A percentile compares a stretch with the other conserved stretches of the same genome.
Evolutionary conservation across 176 grass and related monocot species (phyloP).

Genomic region (Eremochloa ophiuroides): DNA sequence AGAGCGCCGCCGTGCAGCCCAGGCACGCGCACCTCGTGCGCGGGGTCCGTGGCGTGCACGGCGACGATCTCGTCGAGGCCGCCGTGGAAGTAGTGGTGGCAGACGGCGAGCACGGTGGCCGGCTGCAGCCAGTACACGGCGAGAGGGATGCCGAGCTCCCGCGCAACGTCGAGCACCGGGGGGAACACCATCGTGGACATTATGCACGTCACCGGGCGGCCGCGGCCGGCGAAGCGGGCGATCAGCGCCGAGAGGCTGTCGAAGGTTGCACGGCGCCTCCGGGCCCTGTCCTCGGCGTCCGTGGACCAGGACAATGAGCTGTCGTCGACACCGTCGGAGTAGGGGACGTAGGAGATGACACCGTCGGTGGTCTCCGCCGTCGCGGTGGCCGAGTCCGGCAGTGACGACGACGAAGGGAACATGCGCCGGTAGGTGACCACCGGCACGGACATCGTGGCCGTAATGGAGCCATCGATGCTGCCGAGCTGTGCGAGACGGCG

Average conservation of each 20-base stretch:
- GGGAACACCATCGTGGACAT: conserved; percentile 8
- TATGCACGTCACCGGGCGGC: conserved; percentile 41
- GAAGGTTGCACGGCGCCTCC: background rate
- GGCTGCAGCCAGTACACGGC: conserved; percentile 59
- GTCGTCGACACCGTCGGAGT: conserved; percentile 30
- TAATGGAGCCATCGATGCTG: too few relatives aligned
- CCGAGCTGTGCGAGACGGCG: too few relatives aligned
- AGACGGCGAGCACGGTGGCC: conserved; percentile 24
- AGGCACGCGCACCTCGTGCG: conserved; percentile 24
- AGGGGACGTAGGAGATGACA: conserved; percentile 23
- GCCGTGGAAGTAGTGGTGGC: conserved; percentile 62
- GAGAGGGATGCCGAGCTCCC: conserved; percentile 10
- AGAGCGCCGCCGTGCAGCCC: conserved; percentile 1
- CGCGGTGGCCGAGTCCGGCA: too few relatives aligned
- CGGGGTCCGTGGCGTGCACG: background rate
- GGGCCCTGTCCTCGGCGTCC: background rate
- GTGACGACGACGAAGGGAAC: too few relatives aligned
- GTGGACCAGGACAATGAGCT: background rate
- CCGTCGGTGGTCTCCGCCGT: conserved; percentile 9
- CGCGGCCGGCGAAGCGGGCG: conserved; percentile 9
- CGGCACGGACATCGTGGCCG: conserved; percentile 20
- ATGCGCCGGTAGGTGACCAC: conserved; percentile 16
- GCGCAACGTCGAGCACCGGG: conserved; percentile 24
- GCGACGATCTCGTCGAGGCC: conserved; percentile 16
- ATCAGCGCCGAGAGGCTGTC: conserved; percentile 6